These are phyloP conservation scores for Pholiota microspora DNA, from an alignment of 768 basidiomycete species.

Conservation along the genomic window DNA sequence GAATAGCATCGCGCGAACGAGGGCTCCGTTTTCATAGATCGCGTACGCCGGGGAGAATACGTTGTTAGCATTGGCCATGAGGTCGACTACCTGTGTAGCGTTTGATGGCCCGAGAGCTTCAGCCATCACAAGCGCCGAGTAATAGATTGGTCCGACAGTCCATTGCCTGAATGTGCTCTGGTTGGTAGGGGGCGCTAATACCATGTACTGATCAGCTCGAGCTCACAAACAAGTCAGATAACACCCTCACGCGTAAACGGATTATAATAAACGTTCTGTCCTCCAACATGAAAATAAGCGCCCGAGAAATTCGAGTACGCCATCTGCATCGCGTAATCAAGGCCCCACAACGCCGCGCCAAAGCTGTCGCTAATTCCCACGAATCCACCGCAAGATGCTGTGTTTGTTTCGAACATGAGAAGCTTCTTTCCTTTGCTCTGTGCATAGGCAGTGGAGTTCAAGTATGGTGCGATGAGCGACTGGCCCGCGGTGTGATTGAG, in stretches of 20 bases:
- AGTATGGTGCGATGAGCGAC: constrained; percentile 50
- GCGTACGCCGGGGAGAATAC: constrained; percentile 65
- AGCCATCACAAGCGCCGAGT: constrained; percentile 66
- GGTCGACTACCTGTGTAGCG: constrained; percentile 61
- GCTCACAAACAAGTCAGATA: too few species aligned
- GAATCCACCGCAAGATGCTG: constrained; percentile 69
- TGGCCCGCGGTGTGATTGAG: constrained; percentile 59
- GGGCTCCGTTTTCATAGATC: constrained; percentile 67
- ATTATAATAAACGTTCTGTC: constrained; percentile 64
- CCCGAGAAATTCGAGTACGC: constrained; percentile 53
- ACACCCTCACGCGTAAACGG: constrained; percentile 35
- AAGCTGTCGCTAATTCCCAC: constrained; percentile 61
- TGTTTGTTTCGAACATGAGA: constrained; percentile 72
- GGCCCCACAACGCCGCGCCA: constrained; percentile 61
- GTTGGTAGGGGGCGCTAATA: constrained; percentile 51
- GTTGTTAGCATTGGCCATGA: constrained; percentile 49
- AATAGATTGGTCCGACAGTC: constrained; percentile 78
- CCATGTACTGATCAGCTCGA: neutral
- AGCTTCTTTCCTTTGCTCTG: constrained; percentile 42
- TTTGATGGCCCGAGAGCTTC: constrained; percentile 67
- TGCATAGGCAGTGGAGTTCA: constrained; percentile 50
- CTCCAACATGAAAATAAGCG: constrained; percentile 56
- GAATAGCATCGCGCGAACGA: constrained; percentile 63
- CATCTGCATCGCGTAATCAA: constrained; percentile 62
- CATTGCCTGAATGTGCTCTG: constrained; percentile 62